Conservation (phyloP, 441 rosid genomes). For the Theobroma grandiflorum region DNA sequence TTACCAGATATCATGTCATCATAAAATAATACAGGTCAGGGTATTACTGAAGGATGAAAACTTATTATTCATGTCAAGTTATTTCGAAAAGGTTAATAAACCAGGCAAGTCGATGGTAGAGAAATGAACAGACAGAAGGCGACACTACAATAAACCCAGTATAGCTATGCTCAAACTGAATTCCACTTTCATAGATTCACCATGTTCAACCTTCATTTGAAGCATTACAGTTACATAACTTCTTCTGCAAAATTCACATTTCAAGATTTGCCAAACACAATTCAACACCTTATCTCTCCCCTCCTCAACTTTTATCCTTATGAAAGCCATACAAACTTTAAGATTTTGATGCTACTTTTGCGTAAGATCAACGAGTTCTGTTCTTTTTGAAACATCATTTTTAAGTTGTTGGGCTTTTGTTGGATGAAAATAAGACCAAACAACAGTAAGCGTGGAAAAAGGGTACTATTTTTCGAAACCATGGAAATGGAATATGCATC, state of each 20-base stretch:
- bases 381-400: not conserved
- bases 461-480: not conserved
- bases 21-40: not conserved
- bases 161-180: not conserved
- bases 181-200: not conserved
- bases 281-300: not conserved
- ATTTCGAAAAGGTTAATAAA: not conserved
- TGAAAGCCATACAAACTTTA: not conserved
- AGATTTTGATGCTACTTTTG: not conserved
- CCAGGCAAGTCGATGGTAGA: not conserved
- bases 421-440: not conserved
- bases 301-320: not conserved
- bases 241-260: not conserved
- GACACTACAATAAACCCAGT: not conserved
- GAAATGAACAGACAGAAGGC: not conserved
- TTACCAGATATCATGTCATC: not conserved
- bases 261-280: not conserved
- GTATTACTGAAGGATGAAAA: not conserved
- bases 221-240: not conserved
- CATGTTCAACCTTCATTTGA: not conserved
- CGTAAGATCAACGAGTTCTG: not conserved
- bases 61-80: not conserved
- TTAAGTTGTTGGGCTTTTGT: not conserved
- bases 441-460: not conserved
- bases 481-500: not conserved